These are phyloP conservation scores for Cyberlindnera subsufficiens DNA, from an alignment of 805 yeast genomes.

Conservation along the genomic window DNA sequence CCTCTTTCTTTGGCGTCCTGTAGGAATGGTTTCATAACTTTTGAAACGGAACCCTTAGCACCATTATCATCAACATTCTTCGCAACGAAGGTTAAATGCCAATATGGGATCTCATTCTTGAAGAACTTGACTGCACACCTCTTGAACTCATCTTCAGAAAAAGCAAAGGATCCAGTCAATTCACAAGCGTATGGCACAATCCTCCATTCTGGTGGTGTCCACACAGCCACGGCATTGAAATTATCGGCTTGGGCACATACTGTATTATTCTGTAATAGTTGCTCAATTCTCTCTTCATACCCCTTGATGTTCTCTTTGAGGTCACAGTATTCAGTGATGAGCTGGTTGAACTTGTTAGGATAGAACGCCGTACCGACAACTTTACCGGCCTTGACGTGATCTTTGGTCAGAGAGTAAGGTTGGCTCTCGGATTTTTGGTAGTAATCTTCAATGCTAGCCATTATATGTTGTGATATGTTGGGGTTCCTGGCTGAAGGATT, in stretches of 20 bases:
- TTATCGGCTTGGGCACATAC: constrained; percentile 10
- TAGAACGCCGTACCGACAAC: constrained; percentile 18
- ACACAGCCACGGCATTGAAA: constrained; percentile 13
- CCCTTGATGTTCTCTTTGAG: constrained; percentile 12
- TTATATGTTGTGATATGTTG: too few species aligned
- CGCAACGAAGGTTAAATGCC: constrained; percentile 14
- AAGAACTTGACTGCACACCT: constrained; percentile 8
- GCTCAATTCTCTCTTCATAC: constrained; percentile 11
- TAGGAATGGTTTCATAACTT: constrained; percentile 16
- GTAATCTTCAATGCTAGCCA: neutral
- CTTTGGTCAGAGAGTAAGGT: constrained; percentile 5
- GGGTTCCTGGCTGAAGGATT: too few species aligned
- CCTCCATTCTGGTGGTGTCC: constrained; percentile 19
- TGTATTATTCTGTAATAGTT: constrained; percentile 10
- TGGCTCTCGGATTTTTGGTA: neutral
- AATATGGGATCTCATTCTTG: constrained; percentile 9
- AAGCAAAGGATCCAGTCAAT: constrained; percentile 4
- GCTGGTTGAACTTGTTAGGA: constrained; percentile 13
- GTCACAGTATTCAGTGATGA: constrained; percentile 8
- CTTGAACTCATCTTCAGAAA: constrained; percentile 5
- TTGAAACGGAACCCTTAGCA: constrained; percentile 12
- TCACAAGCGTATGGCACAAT: constrained; percentile 7
- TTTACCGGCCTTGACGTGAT: constrained; percentile 10
- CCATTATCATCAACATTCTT: constrained; percentile 3
- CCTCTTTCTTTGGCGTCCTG: constrained; percentile 12